A percentile compares a stretch with the other conserved stretches of the same genome.
phyloP scores from a whole-genome alignment of 179 eudicot genomes.

The Silene vulgaris region DNA sequence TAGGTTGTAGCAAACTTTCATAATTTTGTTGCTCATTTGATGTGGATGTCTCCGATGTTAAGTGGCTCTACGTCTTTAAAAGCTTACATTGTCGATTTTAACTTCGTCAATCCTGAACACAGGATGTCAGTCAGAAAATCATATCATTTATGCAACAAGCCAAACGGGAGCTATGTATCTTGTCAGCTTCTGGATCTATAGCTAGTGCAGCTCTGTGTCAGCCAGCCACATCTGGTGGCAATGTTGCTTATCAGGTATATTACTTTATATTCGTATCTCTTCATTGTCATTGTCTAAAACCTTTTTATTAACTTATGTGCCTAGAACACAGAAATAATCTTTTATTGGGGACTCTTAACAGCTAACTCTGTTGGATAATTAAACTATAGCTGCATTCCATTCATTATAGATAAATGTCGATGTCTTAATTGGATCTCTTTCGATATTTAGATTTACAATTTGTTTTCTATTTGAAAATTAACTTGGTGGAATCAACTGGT shows the following conservation, averaged over 20 bases:
- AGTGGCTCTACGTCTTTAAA: neutral
- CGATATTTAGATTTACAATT: neutral
- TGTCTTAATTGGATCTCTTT: neutral
- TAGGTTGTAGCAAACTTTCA: neutral
- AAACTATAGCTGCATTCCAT: neutral
- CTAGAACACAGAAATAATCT: neutral
- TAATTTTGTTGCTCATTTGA: neutral
- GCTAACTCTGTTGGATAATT: neutral
- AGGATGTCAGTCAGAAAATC: conserved; percentile 75
- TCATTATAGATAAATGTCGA: neutral
- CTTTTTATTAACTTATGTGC: neutral
- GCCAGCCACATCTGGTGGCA: conserved; percentile 74
- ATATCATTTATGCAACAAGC: conserved; percentile 65
- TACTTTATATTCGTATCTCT: neutral
- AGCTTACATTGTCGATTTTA: neutral
- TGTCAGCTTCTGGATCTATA: conserved; percentile 75
- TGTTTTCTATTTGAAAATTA: neutral
- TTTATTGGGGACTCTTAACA: conserved; percentile 2
- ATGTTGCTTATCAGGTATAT: conserved; percentile 62
- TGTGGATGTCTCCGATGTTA: neutral
- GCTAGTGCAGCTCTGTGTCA: conserved; percentile 65
- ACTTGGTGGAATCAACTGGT: neutral
- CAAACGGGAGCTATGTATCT: conserved; percentile 55
- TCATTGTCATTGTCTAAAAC: neutral
- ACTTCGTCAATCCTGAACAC: neutral